Conservation (phyloP, 2,329 filamentous ascomycete genomes). For the Venturia nashicola region DNA sequence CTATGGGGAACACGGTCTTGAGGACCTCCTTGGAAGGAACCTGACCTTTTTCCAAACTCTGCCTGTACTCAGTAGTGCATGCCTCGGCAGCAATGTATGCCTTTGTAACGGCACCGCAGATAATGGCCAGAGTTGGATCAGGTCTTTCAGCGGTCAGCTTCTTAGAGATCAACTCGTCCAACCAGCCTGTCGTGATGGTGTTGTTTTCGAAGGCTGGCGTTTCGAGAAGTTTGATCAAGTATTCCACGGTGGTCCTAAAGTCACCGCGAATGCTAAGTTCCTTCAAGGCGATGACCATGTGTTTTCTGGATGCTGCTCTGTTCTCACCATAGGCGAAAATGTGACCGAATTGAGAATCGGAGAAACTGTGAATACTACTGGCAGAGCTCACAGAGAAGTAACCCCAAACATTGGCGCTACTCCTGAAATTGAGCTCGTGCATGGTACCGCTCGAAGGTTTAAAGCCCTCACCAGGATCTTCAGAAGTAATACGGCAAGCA, state of each 20-base stretch:
- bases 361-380: slow-evolving; percentile 97
- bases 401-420: slow-evolving; percentile 98
- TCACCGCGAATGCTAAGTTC: slow-evolving; percentile 99
- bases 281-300: slow-evolving; percentile 98
- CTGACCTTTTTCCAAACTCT: slow-evolving; percentile 89
- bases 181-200: slow-evolving; percentile 97
- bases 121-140: slow-evolving; percentile 83
- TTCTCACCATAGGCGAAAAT: slow-evolving; percentile 99
- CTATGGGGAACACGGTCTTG: slow-evolving; percentile 93
- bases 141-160: slow-evolving; percentile 93
- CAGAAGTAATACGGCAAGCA: slow-evolving; percentile 96
- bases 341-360: slow-evolving; percentile 96
- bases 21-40: slow-evolving; percentile 93
- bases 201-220: slow-evolving; percentile 98
- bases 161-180: slow-evolving; percentile 97
- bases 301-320: slow-evolving; percentile 87
- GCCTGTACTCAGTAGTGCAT: slow-evolving; percentile 76
- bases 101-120: slow-evolving; percentile 90
- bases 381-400: slow-evolving; percentile 98
- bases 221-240: slow-evolving; percentile 96
- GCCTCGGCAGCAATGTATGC: slow-evolving; percentile 88
- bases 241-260: slow-evolving; percentile 96
- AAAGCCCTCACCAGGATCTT: slow-evolving; percentile 97
- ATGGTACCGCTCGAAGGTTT: slow-evolving; percentile 98
- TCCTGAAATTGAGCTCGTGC: slow-evolving; percentile 98